Evolutionary conservation across 257 asterid species (phyloP), one percentile per base, ranked within the genome.

Genomic region (Craterostigma plantagineum): DNA sequence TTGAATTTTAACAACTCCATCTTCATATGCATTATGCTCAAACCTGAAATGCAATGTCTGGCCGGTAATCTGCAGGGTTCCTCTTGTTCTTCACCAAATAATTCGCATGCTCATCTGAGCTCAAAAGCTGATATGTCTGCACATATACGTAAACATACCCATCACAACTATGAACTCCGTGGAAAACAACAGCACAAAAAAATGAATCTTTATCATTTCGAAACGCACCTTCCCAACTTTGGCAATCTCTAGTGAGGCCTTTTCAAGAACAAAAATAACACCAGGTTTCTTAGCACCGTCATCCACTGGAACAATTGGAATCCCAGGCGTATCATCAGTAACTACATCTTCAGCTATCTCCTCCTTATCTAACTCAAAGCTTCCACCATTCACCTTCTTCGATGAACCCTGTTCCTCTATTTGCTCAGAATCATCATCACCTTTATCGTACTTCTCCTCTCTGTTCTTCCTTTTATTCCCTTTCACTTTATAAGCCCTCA

Each of bases 31-130:
- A 23, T 23, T 23, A 45, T 30, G 35, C 34, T 12, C 72, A 42
- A 43, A 84, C 93, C 95, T 79, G 87, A 64, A 79, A 86, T 38
- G 81, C 79, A 62, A 79, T 84, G 62, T 84, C 90, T 15, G 93
- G 95, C 42, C 92, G 76, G 64, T 65, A 79, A 38, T 84, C 87
- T 4, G 81, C 82, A 3, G 93, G 93, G 53, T 84, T 65, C 46
- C 68, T 53, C 42, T 70, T 75, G 46, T 80, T 64, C 59, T 63
- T 70, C 56, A 30, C 42, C 45, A 75, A 62, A 48, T 61, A 85
- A 68, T 55, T 58, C 13, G 74, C 66, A 60, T 85, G 94, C 56
- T 75, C 83, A 43, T 85, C 97, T 0, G 94, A 81, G 63, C 81
- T 86, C 68, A 81, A 68, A 41, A 86, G 79, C 61, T 81, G 94